Percentiles rank a stretch among this genome's conserved stretches.
phyloP scores from a whole-genome alignment of 352 stramenopile species.

The Elongisporangium prolatum region DNA sequence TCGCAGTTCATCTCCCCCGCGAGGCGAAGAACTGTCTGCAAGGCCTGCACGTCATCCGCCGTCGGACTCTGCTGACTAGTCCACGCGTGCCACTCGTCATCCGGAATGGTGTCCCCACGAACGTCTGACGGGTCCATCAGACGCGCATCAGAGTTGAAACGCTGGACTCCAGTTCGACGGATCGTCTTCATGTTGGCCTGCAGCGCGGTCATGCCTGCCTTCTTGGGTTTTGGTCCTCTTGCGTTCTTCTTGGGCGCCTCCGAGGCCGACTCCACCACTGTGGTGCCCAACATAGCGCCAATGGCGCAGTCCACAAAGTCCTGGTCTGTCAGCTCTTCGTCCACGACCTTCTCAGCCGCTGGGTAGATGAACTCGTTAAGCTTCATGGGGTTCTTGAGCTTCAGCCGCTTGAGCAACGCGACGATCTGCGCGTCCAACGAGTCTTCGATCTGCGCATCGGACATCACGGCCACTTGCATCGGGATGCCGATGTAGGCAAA shows the following conservation, averaged over 20 bases:
- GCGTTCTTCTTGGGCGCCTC: constrained; percentile 18
- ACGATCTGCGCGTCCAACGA: constrained; percentile 56
- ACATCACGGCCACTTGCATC: background rate
- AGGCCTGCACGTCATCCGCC: constrained; percentile 45
- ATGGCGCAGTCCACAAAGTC: constrained; percentile 66
- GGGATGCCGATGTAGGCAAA: constrained; percentile 39
- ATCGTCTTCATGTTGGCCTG: constrained; percentile 12
- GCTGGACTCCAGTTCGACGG: constrained; percentile 7
- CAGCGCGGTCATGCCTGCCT: constrained; percentile 13
- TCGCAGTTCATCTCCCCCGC: constrained; percentile 66
- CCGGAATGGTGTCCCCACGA: constrained; percentile 16
- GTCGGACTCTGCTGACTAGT: constrained; percentile 28
- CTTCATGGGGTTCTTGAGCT: constrained; percentile 35
- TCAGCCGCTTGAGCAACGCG: constrained; percentile 42
- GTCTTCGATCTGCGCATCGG: constrained; percentile 21
- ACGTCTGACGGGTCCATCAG: background rate
- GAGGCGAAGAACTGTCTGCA: constrained; percentile 61
- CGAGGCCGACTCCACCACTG: constrained; percentile 23
- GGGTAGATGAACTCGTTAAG: constrained; percentile 52
- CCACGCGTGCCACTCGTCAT: constrained; percentile 49
- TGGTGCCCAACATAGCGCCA: constrained; percentile 31
- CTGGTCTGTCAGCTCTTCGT: constrained; percentile 56
- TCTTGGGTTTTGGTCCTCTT: constrained; percentile 15
- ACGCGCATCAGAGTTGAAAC: background rate
- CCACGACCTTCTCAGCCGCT: constrained; percentile 31